These are phyloP conservation scores for Corymbia citriodora DNA, from an alignment of 441 rosid genomes.

Conservation along the genomic window DNA sequence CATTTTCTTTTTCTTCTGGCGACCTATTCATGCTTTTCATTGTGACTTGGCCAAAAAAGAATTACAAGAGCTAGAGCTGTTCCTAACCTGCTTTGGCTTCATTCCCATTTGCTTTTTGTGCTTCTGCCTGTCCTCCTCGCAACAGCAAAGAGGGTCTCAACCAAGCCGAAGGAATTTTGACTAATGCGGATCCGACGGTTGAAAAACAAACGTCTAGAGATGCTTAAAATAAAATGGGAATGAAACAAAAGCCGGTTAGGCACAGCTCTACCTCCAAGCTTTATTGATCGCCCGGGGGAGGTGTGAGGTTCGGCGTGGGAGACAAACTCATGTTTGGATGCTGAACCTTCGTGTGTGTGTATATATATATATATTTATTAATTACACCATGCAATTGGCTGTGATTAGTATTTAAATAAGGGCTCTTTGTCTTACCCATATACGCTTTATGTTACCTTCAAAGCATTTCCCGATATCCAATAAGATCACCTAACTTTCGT, in stretches of 20 bases:
- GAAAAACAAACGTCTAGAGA: not conserved
- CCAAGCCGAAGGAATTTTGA: not conserved
- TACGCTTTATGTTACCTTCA: not conserved
- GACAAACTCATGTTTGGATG: not conserved
- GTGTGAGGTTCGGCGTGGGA: not conserved
- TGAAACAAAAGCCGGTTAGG: not conserved
- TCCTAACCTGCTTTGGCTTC: not conserved
- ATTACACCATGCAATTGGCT: not conserved
- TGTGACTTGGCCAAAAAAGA: not conserved
- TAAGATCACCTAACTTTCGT: not conserved
- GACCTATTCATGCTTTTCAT: not conserved
- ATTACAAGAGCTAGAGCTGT: not conserved
- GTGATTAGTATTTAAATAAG: not conserved
- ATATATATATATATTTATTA: not conserved
- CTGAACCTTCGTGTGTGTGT: too few species aligned
- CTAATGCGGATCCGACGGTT: too few species aligned
- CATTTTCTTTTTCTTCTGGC: not conserved
- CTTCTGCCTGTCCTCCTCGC: not conserved
- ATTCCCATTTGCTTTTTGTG: not conserved
- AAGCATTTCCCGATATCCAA: not conserved
- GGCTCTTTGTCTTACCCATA: not conserved
- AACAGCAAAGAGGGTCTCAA: not conserved
- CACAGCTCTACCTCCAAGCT: not conserved
- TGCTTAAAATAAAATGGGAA: not conserved
- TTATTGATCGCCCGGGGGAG: not conserved